phyloP scores from a whole-genome alignment of 495 filamentous ascomycete species.

The Penicillium paradoxum region DNA sequence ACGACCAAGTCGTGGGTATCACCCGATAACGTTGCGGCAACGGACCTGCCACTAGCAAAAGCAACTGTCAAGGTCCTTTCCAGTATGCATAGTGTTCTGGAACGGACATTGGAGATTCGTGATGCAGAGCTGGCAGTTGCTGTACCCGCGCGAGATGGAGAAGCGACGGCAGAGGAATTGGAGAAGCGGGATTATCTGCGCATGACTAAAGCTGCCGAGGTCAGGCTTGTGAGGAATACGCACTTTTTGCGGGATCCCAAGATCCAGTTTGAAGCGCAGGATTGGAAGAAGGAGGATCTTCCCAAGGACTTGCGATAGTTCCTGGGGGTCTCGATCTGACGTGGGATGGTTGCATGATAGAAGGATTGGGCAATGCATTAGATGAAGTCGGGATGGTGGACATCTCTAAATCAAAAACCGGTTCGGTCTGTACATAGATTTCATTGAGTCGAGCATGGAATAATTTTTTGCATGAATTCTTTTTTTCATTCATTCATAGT shows the following conservation, averaged over 20 bases:
- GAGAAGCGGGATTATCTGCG: conserved; percentile 62
- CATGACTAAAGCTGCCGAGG: conserved; percentile 71
- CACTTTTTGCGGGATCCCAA: conserved; percentile 59
- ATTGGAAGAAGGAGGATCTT: conserved; percentile 35
- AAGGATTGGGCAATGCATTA: not conserved
- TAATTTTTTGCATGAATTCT: not conserved
- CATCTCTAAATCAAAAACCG: not conserved
- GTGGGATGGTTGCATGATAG: not conserved
- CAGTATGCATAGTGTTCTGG: conserved; percentile 83
- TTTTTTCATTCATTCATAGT: conserved; percentile 10
- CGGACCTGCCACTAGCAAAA: conserved; percentile 73
- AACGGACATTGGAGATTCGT: conserved; percentile 67
- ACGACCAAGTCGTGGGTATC: conserved; percentile 60
- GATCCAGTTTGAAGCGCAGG: conserved; percentile 31
- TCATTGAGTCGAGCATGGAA: not conserved
- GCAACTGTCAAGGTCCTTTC: conserved; percentile 84
- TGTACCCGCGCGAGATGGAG: conserved; percentile 13
- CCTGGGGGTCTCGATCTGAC: not conserved
- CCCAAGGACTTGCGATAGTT: conserved; percentile 19
- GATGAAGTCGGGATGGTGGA: not conserved
- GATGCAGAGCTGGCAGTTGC: conserved; percentile 44
- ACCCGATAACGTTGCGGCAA: conserved; percentile 58
- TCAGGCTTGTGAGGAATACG: conserved; percentile 70
- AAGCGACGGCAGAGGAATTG: conserved; percentile 41
- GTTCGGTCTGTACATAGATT: conserved; percentile 17